phyloP scores from a whole-genome alignment of 495 filamentous ascomycete genomes.

The Physcia stellaris region DNA sequence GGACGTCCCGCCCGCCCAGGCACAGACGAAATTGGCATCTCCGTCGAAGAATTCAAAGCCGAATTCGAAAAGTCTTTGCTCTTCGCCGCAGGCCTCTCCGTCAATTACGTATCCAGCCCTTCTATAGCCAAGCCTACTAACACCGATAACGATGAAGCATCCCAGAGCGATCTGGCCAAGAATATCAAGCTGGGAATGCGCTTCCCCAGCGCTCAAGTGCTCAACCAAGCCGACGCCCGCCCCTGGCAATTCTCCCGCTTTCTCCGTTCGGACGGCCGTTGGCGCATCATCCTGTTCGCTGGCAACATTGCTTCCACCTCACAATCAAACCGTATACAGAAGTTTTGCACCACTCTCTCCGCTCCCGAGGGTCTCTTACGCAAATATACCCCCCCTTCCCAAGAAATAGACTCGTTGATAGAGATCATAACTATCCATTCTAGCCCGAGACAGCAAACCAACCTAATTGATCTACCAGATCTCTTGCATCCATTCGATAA shows the following conservation, averaged over 20 bases:
- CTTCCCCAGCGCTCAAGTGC: constrained; percentile 43
- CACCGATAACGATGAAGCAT: constrained; percentile 7
- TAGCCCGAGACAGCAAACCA: constrained; percentile 31
- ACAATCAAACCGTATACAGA: constrained; percentile 31
- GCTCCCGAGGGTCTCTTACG: constrained; percentile 22
- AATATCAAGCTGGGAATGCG: constrained; percentile 41
- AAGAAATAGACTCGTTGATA: constrained; percentile 28
- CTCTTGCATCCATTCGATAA: constrained; percentile 43
- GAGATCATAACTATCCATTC: constrained; percentile 52
- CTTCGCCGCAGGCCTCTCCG: constrained; percentile 32
- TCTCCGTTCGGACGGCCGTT: constrained; percentile 45
- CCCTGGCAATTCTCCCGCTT: constrained; percentile 37
- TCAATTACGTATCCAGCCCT: constrained; percentile 32
- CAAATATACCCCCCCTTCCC: constrained; percentile 29
- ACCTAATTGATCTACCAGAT: constrained; percentile 43
- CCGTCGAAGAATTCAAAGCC: constrained; percentile 32
- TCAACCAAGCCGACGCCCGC: constrained; percentile 45
- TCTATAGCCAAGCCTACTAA: constrained; percentile 26
- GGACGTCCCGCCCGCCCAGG: constrained; percentile 21
- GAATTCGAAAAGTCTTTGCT: constrained; percentile 32
- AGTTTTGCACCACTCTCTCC: constrained; percentile 28
- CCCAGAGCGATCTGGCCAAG: constrained; percentile 25
- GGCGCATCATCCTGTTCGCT: constrained; percentile 49
- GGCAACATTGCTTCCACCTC: constrained; percentile 38
- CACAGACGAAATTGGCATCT: constrained; percentile 28